Evolutionary conservation across 1,139 yeast species (phyloP).

Genomic region (Torulaspora globosa): DNA sequence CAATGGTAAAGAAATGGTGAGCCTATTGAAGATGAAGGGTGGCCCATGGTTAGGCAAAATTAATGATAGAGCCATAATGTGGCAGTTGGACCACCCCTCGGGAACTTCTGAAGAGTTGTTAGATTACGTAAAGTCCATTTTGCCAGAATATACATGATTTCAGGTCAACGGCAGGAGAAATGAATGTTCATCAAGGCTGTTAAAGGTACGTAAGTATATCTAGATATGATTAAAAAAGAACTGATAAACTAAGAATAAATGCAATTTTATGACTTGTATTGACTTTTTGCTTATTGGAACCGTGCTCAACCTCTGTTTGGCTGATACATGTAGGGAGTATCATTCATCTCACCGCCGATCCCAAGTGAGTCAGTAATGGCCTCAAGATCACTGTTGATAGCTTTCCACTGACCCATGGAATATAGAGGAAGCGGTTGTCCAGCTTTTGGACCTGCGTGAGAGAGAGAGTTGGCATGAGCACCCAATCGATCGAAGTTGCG

Average conservation of each 20-base stretch:
- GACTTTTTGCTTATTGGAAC: neutral
- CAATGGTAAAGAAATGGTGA: constrained; percentile 65
- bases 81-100: constrained; percentile 73
- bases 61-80: constrained; percentile 52
- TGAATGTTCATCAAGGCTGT: neutral
- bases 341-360: constrained; percentile 7
- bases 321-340: constrained; percentile 1
- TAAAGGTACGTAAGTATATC: constrained; percentile 2
- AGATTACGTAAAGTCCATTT: constrained; percentile 39
- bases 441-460: constrained; percentile 4
- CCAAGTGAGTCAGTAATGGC: constrained; percentile 11
- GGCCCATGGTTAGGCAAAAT: constrained; percentile 79
- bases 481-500: constrained; percentile 6
- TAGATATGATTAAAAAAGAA: constrained; percentile 1
- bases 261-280: constrained; percentile 1
- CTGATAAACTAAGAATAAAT: constrained; percentile 2
- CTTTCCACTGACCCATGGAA: constrained; percentile 10
- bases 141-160: constrained; percentile 20
- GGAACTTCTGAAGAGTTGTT: constrained; percentile 53
- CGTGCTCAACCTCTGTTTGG: neutral
- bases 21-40: constrained; percentile 53
- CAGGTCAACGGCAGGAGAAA: neutral
- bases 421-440: constrained; percentile 1
- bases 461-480: constrained; percentile 1
- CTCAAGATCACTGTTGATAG: constrained; percentile 12